Conservation (phyloP, 2,329 filamentous ascomycete genomes). For the Didymella arachidicola region DNA sequence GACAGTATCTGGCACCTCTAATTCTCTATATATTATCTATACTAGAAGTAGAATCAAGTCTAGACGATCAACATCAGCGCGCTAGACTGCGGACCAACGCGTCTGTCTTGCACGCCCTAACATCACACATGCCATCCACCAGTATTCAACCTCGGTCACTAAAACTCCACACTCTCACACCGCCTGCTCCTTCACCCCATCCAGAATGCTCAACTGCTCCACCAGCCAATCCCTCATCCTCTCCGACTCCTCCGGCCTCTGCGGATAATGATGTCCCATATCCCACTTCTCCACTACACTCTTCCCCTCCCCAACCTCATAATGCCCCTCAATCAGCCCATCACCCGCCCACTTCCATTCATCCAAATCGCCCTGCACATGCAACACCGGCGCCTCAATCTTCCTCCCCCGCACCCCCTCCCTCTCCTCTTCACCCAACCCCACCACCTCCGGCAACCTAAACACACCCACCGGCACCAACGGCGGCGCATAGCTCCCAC, state of each 20-base stretch:
- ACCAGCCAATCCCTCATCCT: slow-evolving; percentile 39
- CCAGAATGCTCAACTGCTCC: slow-evolving; percentile 11
- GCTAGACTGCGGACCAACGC: too few relatives aligned
- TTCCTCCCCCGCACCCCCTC: slow-evolving; percentile 24
- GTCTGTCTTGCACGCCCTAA: too few relatives aligned
- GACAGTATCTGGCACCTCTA: too few relatives aligned
- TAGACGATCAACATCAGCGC: too few relatives aligned
- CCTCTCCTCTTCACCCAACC: slow-evolving; percentile 17
- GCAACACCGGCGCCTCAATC: slow-evolving; percentile 41
- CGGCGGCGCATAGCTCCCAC: slow-evolving; percentile 42
- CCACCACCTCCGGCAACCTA: slow-evolving; percentile 8
- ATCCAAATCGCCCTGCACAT: slow-evolving; percentile 45
- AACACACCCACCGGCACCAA: slow-evolving; percentile 30
- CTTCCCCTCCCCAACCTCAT: slow-evolving; percentile 35
- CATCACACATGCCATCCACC: too few relatives aligned
- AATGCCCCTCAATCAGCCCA: slow-evolving; percentile 39
- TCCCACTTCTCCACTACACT: slow-evolving; percentile 37
- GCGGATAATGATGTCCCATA: slow-evolving; percentile 51
- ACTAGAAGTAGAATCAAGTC: too few relatives aligned
- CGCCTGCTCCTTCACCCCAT: neutral
- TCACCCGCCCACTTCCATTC: slow-evolving; percentile 47
- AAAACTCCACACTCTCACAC: too few relatives aligned
- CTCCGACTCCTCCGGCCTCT: slow-evolving; percentile 41
- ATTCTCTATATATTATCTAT: too few relatives aligned
- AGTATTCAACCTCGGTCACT: too few relatives aligned